Evolutionary conservation across 169 alveolate genomes (phyloP).

Genomic region (Babesia bovis): DNA sequence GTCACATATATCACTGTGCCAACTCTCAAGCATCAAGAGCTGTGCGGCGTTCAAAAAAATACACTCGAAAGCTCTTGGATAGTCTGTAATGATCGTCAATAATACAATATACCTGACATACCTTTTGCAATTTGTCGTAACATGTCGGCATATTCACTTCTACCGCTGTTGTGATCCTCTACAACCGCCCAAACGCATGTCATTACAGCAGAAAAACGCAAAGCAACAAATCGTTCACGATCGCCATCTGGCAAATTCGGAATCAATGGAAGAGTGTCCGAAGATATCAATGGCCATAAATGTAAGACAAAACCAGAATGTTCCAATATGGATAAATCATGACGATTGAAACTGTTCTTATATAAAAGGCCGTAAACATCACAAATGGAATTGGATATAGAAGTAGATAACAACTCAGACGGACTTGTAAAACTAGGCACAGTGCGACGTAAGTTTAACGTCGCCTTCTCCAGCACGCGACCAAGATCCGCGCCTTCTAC

Average conservation of each 20-base stretch:
- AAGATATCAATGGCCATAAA: slow-evolving; percentile 54
- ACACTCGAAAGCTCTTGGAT: slow-evolving; percentile 44
- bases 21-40: slow-evolving; percentile 61
- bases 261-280: slow-evolving; percentile 54
- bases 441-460: not conserved
- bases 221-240: slow-evolving; percentile 4
- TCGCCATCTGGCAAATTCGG: slow-evolving; percentile 5
- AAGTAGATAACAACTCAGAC: slow-evolving; percentile 14
- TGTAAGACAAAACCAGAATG: slow-evolving; percentile 48
- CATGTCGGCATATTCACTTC: slow-evolving; percentile 60
- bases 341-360: slow-evolving; percentile 33
- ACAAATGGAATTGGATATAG: slow-evolving; percentile 15
- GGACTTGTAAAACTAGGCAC: slow-evolving; percentile 23
- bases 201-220: slow-evolving; percentile 56
- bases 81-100: slow-evolving; percentile 17
- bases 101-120: not conserved
- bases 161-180: slow-evolving; percentile 59
- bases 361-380: slow-evolving; percentile 28
- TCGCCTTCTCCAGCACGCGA: slow-evolving; percentile 42
- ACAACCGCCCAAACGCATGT: slow-evolving; percentile 68
- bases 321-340: slow-evolving; percentile 52
- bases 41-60: slow-evolving; percentile 64
- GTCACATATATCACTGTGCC: slow-evolving; percentile 61
- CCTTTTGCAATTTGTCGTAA: slow-evolving; percentile 49
- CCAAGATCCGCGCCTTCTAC: slow-evolving; percentile 33